Base-by-base conservation (phyloP, 441 rosid species). In the Croton setiger region DNA sequence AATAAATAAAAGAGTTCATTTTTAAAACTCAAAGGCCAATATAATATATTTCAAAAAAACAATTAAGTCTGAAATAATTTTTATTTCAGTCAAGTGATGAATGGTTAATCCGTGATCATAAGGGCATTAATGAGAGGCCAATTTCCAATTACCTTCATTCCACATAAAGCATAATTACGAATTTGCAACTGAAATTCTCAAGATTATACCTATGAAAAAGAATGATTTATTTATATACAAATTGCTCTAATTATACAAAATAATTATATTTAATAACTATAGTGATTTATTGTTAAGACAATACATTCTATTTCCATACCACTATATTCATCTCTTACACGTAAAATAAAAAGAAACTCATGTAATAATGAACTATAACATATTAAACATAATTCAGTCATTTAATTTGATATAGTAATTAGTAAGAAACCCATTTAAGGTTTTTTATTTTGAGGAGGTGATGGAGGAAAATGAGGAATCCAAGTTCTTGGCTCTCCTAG, bases 391-490 rank as follows among this genome's bases (percentile, higher is more conserved):
- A 70, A 66, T 23, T 18, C 11, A 54, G 1, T 48, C 1, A 47
- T 47, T 17, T n/a, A 55, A 55, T 60, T n/a, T n/a, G n/a, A n/a
- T n/a, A n/a, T n/a, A n/a, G n/a, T n/a, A n/a, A n/a, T n/a, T n/a
- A n/a, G n/a, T 17, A 41, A 37, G 58, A 17, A 45, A 33, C 5
- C 54, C 20, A 54, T n/a, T 69, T 73, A 84, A 58, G 88, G 85
- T 4, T 74, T 76, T 53, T 73, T 62, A 60, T 67, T 73, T 55
- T 63, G 74, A 33, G 80, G 76, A 72, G 88, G 85, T 39, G 80
- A 82, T 49, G 87, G 88, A 64, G 79, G 79, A 18, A 60, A 43
- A 35, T 59, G 18, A 13, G 80, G 81, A 23, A 74, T 36, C 80
- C 83, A 74, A 17, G 83, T 76, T 71, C 78, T 74, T 4, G 80